Evolutionary conservation across 2,329 filamentous ascomycete species (phyloP), one percentile per base, ranked within the genome.

Genomic region (Chrysoporthe cubensis): DNA sequence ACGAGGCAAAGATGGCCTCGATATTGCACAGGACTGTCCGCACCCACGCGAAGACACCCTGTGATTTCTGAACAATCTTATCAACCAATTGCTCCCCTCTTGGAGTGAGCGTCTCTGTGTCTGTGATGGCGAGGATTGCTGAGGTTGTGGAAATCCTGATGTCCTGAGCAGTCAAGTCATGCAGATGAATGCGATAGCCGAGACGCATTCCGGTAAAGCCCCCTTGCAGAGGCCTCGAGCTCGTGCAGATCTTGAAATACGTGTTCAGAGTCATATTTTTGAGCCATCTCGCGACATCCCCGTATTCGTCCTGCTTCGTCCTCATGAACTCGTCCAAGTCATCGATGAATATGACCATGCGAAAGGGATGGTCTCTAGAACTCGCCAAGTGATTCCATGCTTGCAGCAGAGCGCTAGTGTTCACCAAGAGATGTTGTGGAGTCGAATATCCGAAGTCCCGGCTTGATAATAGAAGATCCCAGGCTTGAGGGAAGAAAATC

Each of bases 331-430:
- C 26, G 26, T 62, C 59, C 59, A 62, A 43, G 59, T 26, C 59
- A 43, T 62, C 59, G n/a, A 62, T 48, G 26, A 62, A 62, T 26
- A 62, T 50, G 32, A 46, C 52, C 46, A 62, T 50, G 18, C 60
- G 37, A 13, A 48, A 62, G 11, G 40, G 57, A 21, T 43, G n/a
- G 21, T n/a, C 26, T 44, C 40, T 21, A 5, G 18, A 1, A 2
- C 21, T 11, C 18, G 14, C n/a, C 11, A 62, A 13, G 5, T 50
- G 37, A 0, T 32, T 26, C 60, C 46, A 62, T 40, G 34, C 46
- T 4, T 14, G 2, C 11, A 11, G 9, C 48, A 62, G 18, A 4
- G 34, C 5, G 4, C 40, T 16, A 34, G 40, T 11, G 34, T 13
- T 26, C 9, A 52, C 21, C 11, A 3, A 21, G 42, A 21, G 21